These are phyloP conservation scores for Candida ovalis DNA, from an alignment of 805 yeast genomes.

Conservation along the genomic window DNA sequence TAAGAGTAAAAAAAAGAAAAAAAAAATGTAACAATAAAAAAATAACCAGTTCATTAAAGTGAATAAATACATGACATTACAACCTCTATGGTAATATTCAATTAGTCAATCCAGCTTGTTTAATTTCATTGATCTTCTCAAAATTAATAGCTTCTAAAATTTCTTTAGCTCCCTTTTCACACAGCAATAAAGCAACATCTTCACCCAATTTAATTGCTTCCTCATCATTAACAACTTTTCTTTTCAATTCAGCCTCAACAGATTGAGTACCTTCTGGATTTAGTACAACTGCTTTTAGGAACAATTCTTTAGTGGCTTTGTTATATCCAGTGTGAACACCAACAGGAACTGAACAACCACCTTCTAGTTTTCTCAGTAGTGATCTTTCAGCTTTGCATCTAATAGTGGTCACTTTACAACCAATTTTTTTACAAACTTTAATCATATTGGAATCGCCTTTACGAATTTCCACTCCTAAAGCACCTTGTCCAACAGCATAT, in stretches of 20 bases:
- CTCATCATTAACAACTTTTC: conserved; percentile 34
- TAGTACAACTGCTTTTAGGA: conserved; percentile 69
- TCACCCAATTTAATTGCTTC: conserved; percentile 75
- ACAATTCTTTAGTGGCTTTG: conserved; percentile 39
- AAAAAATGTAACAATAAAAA: not conserved
- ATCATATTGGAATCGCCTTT: conserved; percentile 57
- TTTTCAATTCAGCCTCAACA: conserved; percentile 53
- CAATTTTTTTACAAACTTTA: conserved; percentile 58
- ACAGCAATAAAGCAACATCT: conserved; percentile 61
- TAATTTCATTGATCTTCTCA: conserved; percentile 50
- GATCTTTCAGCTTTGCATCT: conserved; percentile 88
- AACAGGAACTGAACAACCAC: conserved; percentile 97
- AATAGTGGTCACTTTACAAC: conserved; percentile 60
- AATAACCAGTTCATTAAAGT: not conserved
- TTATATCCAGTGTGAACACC: conserved; percentile 70
- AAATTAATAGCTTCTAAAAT: conserved; percentile 80
- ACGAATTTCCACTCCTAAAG: conserved; percentile 87
- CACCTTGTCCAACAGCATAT: conserved; percentile 99
- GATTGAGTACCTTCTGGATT: conserved; percentile 75
- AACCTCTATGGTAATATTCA: not conserved
- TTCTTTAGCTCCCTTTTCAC: conserved; percentile 73
- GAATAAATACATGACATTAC: not conserved
- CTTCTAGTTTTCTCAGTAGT: conserved; percentile 83
- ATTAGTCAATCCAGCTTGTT: conserved; percentile 30
- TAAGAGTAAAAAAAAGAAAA: not conserved